phyloP scores from a whole-genome alignment of 2,329 filamentous ascomycete species.

The Nemania diffusa region DNA sequence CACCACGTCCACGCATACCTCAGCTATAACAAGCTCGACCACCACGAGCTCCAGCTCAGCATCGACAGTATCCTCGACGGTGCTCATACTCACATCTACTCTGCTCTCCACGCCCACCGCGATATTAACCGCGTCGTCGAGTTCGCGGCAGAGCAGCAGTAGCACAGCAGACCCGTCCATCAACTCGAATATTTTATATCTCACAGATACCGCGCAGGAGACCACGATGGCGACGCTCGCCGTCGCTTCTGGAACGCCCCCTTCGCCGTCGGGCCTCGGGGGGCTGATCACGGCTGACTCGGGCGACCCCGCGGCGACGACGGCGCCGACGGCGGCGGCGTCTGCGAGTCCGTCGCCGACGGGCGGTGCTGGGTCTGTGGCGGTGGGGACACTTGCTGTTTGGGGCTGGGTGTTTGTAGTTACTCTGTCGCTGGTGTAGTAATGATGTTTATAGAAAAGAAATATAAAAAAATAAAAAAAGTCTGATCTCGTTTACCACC shows the following conservation, averaged over 20 bases:
- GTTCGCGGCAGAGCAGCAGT: conserved; percentile 4
- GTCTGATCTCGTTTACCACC: neutral
- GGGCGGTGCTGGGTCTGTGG: conserved; percentile 17
- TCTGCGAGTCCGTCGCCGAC: neutral
- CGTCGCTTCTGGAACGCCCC: conserved; percentile 27
- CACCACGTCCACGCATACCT: conserved; percentile 15
- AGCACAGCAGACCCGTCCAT: conserved; percentile 5
- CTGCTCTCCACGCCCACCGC: conserved; percentile 23
- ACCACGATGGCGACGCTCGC: conserved; percentile 21
- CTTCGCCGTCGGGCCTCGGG: conserved; percentile 18
- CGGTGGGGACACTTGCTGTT: neutral
- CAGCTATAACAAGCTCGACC: neutral
- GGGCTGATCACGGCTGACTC: conserved; percentile 12
- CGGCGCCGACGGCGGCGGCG: neutral
- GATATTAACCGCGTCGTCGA: conserved; percentile 12
- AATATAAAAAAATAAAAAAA: neutral
- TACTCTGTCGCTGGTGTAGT: conserved; percentile 16
- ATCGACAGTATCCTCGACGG: conserved; percentile 3
- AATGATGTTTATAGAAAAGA: neutral
- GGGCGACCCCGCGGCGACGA: neutral
- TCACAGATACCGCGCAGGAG: conserved; percentile 13
- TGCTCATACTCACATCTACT: conserved; percentile 11
- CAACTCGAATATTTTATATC: conserved; percentile 20
- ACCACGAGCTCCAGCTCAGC: neutral
- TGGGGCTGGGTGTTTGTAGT: conserved; percentile 22